These are phyloP conservation scores for Pyrus communis DNA, from an alignment of 306 rosid genomes.

Conservation along the genomic window DNA sequence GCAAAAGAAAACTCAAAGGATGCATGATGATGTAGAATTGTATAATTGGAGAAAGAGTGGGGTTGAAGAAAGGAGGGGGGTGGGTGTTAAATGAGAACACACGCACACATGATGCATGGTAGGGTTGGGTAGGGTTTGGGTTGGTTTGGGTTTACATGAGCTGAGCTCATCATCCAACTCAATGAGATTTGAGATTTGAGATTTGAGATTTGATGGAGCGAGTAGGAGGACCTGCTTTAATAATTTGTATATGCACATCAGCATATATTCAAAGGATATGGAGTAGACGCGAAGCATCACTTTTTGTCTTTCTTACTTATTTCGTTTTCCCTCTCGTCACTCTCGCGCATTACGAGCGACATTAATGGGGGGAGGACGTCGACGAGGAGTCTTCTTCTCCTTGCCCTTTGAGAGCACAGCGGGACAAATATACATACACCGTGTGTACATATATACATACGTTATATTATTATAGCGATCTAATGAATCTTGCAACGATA, in stretches of 20 bases:
- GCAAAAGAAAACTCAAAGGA: background rate
- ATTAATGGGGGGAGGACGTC: background rate
- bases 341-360: background rate
- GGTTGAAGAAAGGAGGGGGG: background rate
- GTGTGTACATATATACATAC: too few species aligned
- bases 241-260: background rate
- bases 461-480: too few species aligned
- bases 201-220: too few species aligned
- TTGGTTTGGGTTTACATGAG: background rate
- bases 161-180: background rate
- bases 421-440: background rate
- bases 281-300: background rate
- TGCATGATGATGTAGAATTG: background rate
- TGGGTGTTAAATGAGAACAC: slow-evolving; percentile 13
- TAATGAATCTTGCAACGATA: too few species aligned
- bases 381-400: background rate
- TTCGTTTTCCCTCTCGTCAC: background rate
- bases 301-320: slow-evolving; percentile 9
- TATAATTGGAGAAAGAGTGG: background rate
- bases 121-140: background rate
- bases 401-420: background rate
- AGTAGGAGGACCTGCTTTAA: too few species aligned
- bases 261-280: background rate
- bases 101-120: slow-evolving; percentile 13
- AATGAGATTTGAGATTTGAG: too few species aligned